These are phyloP conservation scores for Cyclospora cayetanensis DNA, from an alignment of 169 alveolate genomes.

Conservation along the genomic window DNA sequence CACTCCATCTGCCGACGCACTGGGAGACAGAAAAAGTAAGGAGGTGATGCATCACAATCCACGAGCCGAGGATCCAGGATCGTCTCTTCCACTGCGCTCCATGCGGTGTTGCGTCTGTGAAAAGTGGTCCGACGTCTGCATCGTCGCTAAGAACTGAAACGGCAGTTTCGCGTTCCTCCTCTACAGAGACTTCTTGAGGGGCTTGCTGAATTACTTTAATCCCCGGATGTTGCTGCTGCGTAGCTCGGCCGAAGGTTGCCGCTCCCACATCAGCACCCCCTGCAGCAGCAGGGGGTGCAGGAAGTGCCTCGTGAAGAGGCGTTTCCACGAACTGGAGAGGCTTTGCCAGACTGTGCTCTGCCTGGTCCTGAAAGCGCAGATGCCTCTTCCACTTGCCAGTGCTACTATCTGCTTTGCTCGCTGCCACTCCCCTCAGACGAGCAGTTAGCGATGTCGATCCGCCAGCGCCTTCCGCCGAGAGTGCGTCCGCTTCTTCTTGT, in stretches of 20 bases:
- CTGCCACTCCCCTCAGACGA: too few species aligned
- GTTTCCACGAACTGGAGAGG: background rate
- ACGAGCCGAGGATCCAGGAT: background rate
- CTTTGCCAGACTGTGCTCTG: too few species aligned
- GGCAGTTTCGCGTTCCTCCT: too few species aligned
- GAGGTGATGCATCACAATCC: conserved; percentile 9
- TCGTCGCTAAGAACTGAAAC: too few species aligned
- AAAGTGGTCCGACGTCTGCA: too few species aligned
- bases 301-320: background rate
- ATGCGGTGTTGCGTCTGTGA: too few species aligned
- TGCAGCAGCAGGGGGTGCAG: background rate
- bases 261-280: background rate
- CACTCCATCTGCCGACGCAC: background rate
- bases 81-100: background rate
- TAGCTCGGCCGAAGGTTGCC: background rate
- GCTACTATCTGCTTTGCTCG: too few species aligned
- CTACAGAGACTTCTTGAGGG: background rate
- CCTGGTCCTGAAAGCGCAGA: too few species aligned
- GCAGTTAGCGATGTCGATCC: too few species aligned
- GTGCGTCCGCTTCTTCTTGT: too few species aligned
- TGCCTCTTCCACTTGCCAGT: too few species aligned
- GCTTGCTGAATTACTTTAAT: background rate
- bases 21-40: background rate
- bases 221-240: background rate
- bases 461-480: too few species aligned